Evolutionary conservation across 176 grass and related monocot genomes (phyloP), one percentile per base, ranked within the genome.

Genomic region (Elymus sibiricus): DNA sequence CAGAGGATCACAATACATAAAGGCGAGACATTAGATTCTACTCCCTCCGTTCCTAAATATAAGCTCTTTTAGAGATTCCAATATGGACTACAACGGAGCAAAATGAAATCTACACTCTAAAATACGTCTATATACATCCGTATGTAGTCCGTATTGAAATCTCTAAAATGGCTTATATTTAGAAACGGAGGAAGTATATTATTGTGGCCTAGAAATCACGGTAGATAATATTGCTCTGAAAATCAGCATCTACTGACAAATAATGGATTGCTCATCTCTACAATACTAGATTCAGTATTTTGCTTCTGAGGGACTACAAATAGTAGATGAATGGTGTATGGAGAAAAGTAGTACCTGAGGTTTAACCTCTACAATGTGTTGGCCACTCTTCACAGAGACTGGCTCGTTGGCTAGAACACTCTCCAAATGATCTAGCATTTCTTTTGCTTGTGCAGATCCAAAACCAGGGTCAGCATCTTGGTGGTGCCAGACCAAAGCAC

Each of bases 401-500:
- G 82, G 82, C 68, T 89, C 87, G 58, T 76, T 80, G 34, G 68
- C 59, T 56, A 89, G 82, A 53, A 89, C 87, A 66, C 77, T 76
- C 40, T 89, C 87, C 60, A 89, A 66, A 59, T 89, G 87, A 85
- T 75, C 60, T 35, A 89, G 42, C 87, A 89, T 80, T 80, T 89
- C 87, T 63, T 89, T 89, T 4, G 87, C 87, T 68, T 89, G 87
- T 76, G 87, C 16, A 85, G 87, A 85, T 85, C 87, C 87, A 89
- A 89, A 89, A 85, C 82, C 68, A 85, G 85, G 88, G 22, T 85
- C 91, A 47, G 88, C 88, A 93, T 93, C 91, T 65, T 87, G 88
- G 74, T 93, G 91, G 60, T 93, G 91, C 91, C 91, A 93, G 34
- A 93, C 91, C 60, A 93, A 70, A 88, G 91, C 91, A 80, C 87